Percentiles rank a stretch among this genome's conserved stretches.
phyloP scores from a whole-genome alignment of 2,329 filamentous ascomycete genomes.

The Botrytis galanthina region DNA sequence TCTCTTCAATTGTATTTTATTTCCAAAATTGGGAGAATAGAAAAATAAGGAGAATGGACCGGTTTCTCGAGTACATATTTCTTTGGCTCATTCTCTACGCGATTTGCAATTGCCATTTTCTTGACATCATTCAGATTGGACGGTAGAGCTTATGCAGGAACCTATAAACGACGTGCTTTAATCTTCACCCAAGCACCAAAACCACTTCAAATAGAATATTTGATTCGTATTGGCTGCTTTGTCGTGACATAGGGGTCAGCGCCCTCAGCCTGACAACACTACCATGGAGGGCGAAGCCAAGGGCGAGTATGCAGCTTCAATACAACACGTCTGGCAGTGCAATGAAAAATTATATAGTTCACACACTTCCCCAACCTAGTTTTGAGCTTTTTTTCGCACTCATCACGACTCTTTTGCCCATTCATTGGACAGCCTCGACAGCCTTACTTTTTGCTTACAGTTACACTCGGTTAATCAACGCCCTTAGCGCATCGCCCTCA shows the following conservation, averaged over 20 bases:
- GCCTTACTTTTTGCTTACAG: neutral
- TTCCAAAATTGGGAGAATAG: no score
- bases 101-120: no score
- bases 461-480: neutral
- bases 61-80: no score
- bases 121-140: neutral
- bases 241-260: neutral
- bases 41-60: no score
- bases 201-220: neutral
- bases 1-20: no score
- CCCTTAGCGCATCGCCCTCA: neutral
- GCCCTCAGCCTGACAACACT: neutral
- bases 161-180: fast-evolving
- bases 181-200: neutral
- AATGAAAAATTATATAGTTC: neutral
- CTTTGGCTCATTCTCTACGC: no score
- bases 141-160: neutral
- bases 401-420: neutral
- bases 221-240: neutral
- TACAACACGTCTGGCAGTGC: fast-evolving
- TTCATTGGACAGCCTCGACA: neutral
- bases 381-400: neutral
- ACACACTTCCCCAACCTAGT: neutral
- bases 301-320: neutral
- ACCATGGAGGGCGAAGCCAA: neutral